These are phyloP conservation scores for Aspergillus ostianus DNA, from an alignment of 495 filamentous ascomycete species.

Conservation along the genomic window DNA sequence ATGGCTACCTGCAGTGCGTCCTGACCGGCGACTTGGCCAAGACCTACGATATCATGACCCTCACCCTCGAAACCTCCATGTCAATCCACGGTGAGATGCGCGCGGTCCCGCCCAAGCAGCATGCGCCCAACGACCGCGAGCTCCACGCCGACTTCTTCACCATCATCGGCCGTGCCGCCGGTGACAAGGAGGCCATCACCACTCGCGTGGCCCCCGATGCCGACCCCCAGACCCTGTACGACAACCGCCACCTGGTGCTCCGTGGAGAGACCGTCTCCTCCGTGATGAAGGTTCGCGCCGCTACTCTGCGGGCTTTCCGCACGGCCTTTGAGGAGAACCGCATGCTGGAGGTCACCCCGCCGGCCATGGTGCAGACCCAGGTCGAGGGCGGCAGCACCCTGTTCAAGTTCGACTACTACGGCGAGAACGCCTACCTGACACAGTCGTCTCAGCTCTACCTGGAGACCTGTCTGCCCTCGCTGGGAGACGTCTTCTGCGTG, in stretches of 20 bases:
- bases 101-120: slow-evolving; percentile 72
- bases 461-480: slow-evolving; percentile 85
- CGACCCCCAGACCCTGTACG: slow-evolving; percentile 76
- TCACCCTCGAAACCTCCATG: slow-evolving; percentile 88
- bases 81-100: slow-evolving; percentile 86
- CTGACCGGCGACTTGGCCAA: slow-evolving; percentile 80
- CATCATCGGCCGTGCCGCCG: slow-evolving; percentile 79
- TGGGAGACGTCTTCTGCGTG: slow-evolving; percentile 95
- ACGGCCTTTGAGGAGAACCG: slow-evolving; percentile 75
- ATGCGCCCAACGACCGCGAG: slow-evolving; percentile 85
- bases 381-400: slow-evolving; percentile 95
- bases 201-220: slow-evolving; percentile 80
- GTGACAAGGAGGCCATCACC: slow-evolving; percentile 91
- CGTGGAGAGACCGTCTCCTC: slow-evolving; percentile 84
- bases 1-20: slow-evolving; percentile 87
- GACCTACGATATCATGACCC: slow-evolving; percentile 86
- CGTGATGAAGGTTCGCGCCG: slow-evolving; percentile 88
- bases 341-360: slow-evolving; percentile 83
- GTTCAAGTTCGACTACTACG: slow-evolving; percentile 94
- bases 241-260: slow-evolving; percentile 89
- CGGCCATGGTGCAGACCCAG: slow-evolving; percentile 97
- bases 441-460: slow-evolving; percentile 98
- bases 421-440: slow-evolving; percentile 88
- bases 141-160: slow-evolving; percentile 92
- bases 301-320: slow-evolving; percentile 79